These are phyloP conservation scores for Globisporangium recalcitrans DNA, from an alignment of 352 stramenopile genomes.

Conservation along the genomic window DNA sequence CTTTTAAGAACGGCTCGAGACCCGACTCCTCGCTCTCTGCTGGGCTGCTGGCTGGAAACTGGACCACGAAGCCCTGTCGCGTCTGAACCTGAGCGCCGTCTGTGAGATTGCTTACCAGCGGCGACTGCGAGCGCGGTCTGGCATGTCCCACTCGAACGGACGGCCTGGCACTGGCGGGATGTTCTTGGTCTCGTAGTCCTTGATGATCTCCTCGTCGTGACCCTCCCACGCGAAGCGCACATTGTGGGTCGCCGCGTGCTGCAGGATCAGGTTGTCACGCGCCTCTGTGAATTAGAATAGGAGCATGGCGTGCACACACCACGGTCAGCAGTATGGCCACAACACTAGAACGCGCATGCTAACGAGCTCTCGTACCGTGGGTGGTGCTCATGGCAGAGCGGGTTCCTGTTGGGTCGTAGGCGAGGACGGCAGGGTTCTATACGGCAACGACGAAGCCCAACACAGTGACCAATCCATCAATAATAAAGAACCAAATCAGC, in stretches of 20 bases:
- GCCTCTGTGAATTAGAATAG: slow-evolving; percentile 31
- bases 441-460: not conserved
- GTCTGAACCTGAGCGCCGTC: too few species aligned
- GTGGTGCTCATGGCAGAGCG: slow-evolving; percentile 85
- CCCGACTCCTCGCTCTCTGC: not conserved
- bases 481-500: not conserved
- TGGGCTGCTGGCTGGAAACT: not conserved
- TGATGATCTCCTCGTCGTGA: slow-evolving; percentile 66
- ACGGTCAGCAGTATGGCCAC: not conserved
- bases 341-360: not conserved
- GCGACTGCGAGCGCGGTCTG: slow-evolving; percentile 49
- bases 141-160: slow-evolving; percentile 69
- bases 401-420: slow-evolving; percentile 81
- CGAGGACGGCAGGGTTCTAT: slow-evolving; percentile 76
- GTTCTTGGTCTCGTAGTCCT: slow-evolving; percentile 68
- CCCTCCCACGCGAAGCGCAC: slow-evolving; percentile 81
- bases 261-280: slow-evolving; percentile 65
- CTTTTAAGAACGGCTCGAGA: not conserved
- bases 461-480: not conserved
- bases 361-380: slow-evolving; percentile 31
- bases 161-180: slow-evolving; percentile 63
- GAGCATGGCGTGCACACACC: not conserved
- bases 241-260: slow-evolving; percentile 66
- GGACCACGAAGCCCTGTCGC: too few species aligned
- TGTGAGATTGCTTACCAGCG: slow-evolving; percentile 59